A percentile compares a stretch with the other conserved stretches of the same genome.
Evolutionary conservation across 495 filamentous ascomycete genomes (phyloP).

Genomic region (Pyrenopolyporus hunteri): DNA sequence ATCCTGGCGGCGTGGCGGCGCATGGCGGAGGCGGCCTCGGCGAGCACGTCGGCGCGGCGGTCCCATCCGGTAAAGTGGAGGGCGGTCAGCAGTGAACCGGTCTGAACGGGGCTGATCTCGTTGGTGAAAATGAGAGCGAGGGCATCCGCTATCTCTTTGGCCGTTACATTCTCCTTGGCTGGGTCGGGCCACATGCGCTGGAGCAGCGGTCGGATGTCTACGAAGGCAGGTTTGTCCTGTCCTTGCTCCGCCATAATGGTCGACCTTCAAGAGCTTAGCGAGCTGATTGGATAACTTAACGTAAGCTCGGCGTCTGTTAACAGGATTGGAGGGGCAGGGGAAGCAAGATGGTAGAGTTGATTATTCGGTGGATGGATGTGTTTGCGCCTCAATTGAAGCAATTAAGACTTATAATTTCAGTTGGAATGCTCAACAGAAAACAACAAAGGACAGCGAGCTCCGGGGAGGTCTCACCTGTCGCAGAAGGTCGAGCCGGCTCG

Average conservation of each 20-base stretch:
- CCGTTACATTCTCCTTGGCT: slow-evolving; percentile 71
- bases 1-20: slow-evolving; percentile 63
- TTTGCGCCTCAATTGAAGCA: not conserved
- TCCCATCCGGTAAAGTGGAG: slow-evolving; percentile 87
- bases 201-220: slow-evolving; percentile 83
- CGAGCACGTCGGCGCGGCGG: slow-evolving; percentile 77
- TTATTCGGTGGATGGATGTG: not conserved
- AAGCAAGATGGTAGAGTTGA: too few relatives aligned
- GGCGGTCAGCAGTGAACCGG: slow-evolving; percentile 81
- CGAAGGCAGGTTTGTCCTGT: slow-evolving; percentile 34
- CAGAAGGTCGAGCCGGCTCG: not conserved
- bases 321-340: not conserved
- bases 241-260: slow-evolving; percentile 33
- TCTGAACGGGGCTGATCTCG: slow-evolving; percentile 80
- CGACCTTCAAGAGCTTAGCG: slow-evolving; percentile 1
- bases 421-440: not conserved
- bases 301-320: not conserved
- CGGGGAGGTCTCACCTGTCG: not conserved
- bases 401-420: not conserved
- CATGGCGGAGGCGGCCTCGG: slow-evolving; percentile 70
- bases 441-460: not conserved
- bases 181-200: slow-evolving; percentile 75
- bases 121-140: slow-evolving; percentile 90
- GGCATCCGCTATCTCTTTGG: slow-evolving; percentile 83
- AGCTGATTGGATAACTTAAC: too few relatives aligned